Conservation (phyloP, 371 early-diverging fungal genomes). For the Chytridium lagenaria region DNA sequence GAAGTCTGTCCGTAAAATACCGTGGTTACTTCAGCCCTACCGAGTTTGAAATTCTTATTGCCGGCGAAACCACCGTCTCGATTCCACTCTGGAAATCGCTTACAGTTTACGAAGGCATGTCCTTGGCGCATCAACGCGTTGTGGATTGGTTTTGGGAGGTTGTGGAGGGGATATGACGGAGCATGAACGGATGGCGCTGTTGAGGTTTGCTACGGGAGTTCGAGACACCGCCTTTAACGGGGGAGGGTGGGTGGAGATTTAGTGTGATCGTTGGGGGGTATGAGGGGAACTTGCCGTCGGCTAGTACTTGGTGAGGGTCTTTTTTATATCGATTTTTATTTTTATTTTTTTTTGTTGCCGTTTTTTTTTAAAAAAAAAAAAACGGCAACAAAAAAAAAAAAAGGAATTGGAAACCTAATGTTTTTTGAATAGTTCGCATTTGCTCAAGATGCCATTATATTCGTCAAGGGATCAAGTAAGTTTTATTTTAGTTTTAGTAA, state of each 20-base stretch:
- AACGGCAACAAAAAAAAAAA: no score
- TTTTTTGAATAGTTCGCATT: slow-evolving; percentile 5
- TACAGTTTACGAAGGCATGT: slow-evolving; percentile 11
- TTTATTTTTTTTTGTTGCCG: not conserved
- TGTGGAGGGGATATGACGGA: slow-evolving; percentile 27
- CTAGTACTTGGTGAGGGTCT: slow-evolving; percentile 29
- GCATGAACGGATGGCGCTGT: slow-evolving; percentile 24
- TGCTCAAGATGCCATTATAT: slow-evolving; percentile 33
- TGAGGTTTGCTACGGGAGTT: slow-evolving; percentile 33
- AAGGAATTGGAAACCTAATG: no score
- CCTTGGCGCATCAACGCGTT: not conserved
- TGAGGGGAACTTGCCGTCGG: slow-evolving; percentile 25
- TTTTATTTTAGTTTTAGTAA: not conserved
- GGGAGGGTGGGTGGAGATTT: slow-evolving; percentile 20
- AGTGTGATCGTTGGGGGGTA: slow-evolving; percentile 12
- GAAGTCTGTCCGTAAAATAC: not conserved
- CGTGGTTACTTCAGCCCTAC: slow-evolving; percentile 17
- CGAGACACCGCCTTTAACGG: slow-evolving; percentile 6
- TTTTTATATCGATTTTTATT: not conserved
- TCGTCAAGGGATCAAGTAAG: slow-evolving; percentile 20
- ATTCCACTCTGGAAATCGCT: slow-evolving; percentile 17
- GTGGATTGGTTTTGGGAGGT: slow-evolving; percentile 34
- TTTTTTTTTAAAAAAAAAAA: not conserved
- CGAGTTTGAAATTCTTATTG: slow-evolving; percentile 30
- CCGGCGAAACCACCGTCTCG: slow-evolving; percentile 21